A percentile compares a stretch with the other conserved stretches of the same genome.
Conservation (phyloP, 1,139 yeast species). For the Hanseniaspora gamundiae region DNA sequence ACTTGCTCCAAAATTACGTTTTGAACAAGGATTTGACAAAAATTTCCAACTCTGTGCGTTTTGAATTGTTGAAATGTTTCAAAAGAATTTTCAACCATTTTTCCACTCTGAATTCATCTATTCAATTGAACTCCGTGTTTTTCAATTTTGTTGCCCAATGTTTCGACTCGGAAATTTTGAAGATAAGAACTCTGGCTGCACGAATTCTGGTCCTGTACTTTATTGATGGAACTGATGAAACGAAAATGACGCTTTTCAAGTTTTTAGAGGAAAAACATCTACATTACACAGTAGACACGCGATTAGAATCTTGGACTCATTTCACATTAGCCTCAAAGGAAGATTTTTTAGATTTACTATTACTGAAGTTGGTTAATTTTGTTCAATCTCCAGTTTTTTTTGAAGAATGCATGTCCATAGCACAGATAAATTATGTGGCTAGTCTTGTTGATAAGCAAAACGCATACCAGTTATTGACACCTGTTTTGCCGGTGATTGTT, state of each 20-base stretch:
- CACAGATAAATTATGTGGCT: conserved; percentile 26
- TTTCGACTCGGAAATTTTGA: conserved; percentile 2
- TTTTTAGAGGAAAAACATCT: conserved; percentile 2
- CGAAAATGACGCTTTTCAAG: conserved; percentile 1
- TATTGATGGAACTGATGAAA: not conserved
- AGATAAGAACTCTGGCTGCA: conserved; percentile 4
- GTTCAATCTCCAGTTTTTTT: conserved; percentile 3
- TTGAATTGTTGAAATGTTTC: not conserved
- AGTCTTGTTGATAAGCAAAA: conserved; percentile 30
- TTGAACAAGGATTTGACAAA: not conserved
- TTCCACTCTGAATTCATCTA: not conserved
- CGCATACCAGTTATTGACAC: conserved; percentile 63
- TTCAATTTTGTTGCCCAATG: conserved; percentile 3
- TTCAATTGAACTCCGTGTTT: not conserved
- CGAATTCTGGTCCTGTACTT: conserved; percentile 1
- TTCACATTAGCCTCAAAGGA: not conserved
- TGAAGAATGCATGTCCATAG: conserved; percentile 5
- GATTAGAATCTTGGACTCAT: conserved; percentile 5
- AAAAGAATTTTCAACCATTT: conserved; percentile 2
- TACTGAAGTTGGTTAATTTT: conserved; percentile 5
- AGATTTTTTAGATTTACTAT: conserved; percentile 2
- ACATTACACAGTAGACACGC: conserved; percentile 3
- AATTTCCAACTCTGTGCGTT: not conserved
- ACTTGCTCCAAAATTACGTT: not conserved
- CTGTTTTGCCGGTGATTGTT: conserved; percentile 68